Evolutionary conservation across 2,329 filamentous ascomycete species (phyloP), one percentile per base, ranked within the genome.

Genomic region (Ilyonectria mors-panacis): DNA sequence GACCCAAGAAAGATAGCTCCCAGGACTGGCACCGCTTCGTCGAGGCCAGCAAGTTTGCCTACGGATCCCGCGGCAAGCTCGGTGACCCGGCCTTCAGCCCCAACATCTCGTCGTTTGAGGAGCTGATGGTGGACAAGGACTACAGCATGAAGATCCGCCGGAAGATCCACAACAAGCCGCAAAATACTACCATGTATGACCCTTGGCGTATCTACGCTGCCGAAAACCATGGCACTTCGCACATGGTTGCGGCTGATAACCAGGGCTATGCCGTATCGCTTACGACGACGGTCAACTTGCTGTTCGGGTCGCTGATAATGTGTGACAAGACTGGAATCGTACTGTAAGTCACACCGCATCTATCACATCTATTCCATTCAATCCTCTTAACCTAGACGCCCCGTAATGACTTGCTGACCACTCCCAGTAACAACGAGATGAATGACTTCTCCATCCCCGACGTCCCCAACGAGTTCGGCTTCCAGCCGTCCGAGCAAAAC

Each of bases 1-100:
- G 65, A 15, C 42, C 26, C 8, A 6, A 30, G 12, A 4, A 7
- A 17, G 8, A 23, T 6, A 15, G 26, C 23, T 3, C 28, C 23
- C 28, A 53, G 33, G 33, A 85, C 42, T 92, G 91, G 1, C 96
- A 98, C 80, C 89, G 93, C 15, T 87, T 97, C 70, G 90, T 94
- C 76, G 96, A 98, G 84, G 92, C 94, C 13, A 94, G 97, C 83
- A 89, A 94, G 23, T 98, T 97, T 78, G 94, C 89, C 3, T 98
- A 98, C 78, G 94, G 92, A 4, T 84, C 92, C 73, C 90, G 94
- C 64, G 86, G 90, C n/a, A 86, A 91, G 30, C 87, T 98, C 0
- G 95, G 94, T 5, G 96, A 98, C 78, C 96, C 95, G 0, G 84
- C 83, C 1, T 97, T 92, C 77, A 88, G 97, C 4, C 72, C 85